Conservation (phyloP, 768 basidiomycete genomes). For the Kwoniella pini region DNA sequence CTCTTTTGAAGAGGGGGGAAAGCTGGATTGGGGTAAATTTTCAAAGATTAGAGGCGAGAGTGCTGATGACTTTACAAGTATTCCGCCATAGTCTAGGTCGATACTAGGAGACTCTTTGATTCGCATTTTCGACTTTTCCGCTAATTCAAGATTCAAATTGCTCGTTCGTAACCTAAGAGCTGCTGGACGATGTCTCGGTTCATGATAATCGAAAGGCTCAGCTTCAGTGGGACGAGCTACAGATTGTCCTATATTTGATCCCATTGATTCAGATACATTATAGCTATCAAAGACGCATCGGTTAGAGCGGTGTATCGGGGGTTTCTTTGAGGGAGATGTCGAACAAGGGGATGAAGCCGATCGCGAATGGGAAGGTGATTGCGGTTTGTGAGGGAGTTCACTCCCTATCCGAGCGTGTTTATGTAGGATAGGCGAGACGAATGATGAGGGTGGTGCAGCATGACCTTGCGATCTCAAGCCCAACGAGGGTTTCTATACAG, state of each 20-base stretch:
- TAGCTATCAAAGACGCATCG: too few species aligned
- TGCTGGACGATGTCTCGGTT: conserved; percentile 20
- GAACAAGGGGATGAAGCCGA: background rate
- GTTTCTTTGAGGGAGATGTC: background rate
- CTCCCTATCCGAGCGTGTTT: conserved; percentile 3
- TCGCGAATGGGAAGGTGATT: too few species aligned
- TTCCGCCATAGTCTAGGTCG: background rate
- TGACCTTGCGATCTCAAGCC: background rate
- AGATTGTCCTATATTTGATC: background rate
- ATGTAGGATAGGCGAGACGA: background rate
- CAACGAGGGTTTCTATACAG: conserved; percentile 2
- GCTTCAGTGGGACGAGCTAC: background rate
- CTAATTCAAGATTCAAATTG: conserved; percentile 22
- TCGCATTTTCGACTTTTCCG: background rate
- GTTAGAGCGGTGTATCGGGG: too few species aligned
- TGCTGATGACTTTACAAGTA: background rate
- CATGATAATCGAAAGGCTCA: background rate
- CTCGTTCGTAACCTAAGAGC: conserved; percentile 24
- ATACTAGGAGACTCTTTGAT: background rate
- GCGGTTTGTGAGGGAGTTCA: background rate
- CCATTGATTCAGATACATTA: too few species aligned
- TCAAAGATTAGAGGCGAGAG: too few species aligned
- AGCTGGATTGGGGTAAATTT: background rate
- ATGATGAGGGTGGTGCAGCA: conserved; percentile 4
- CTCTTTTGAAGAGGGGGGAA: background rate